phyloP scores from a whole-genome alignment of 306 rosid genomes.

The Morella rubra region DNA sequence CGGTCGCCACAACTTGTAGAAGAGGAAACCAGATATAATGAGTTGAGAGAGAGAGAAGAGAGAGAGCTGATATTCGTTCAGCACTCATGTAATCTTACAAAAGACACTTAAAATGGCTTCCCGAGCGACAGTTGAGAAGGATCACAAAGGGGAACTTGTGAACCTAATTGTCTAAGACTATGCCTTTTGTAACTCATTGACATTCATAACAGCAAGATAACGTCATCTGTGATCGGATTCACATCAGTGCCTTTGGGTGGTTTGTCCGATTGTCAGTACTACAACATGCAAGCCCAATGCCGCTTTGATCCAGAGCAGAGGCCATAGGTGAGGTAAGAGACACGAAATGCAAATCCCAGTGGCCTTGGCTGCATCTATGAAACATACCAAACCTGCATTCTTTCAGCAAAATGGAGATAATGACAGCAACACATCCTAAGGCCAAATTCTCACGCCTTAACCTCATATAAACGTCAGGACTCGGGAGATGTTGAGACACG shows the following conservation, averaged over 20 bases:
- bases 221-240: not conserved
- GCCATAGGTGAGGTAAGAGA: not conserved
- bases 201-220: not conserved
- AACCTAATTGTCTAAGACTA: not conserved
- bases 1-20: slow-evolving; percentile 87
- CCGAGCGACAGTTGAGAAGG: not conserved
- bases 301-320: too few relatives aligned
- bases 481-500: too few relatives aligned
- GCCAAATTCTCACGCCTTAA: too few relatives aligned
- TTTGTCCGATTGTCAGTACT: too few relatives aligned
- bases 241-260: not conserved
- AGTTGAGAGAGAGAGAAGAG: not conserved
- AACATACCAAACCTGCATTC: not conserved
- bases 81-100: too few relatives aligned
- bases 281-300: too few relatives aligned
- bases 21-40: slow-evolving; percentile 19
- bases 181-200: not conserved
- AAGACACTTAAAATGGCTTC: not conserved
- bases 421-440: too few relatives aligned
- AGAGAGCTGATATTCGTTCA: not conserved
- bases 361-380: not conserved
- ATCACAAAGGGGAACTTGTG: not conserved
- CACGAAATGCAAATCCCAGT: not conserved
- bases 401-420: too few relatives aligned
- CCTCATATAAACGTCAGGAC: too few relatives aligned